Evolutionary conservation across 331 rosid genomes (phyloP), one percentile per base, ranked within the genome.

Genomic region (Dryas integrifolia): DNA sequence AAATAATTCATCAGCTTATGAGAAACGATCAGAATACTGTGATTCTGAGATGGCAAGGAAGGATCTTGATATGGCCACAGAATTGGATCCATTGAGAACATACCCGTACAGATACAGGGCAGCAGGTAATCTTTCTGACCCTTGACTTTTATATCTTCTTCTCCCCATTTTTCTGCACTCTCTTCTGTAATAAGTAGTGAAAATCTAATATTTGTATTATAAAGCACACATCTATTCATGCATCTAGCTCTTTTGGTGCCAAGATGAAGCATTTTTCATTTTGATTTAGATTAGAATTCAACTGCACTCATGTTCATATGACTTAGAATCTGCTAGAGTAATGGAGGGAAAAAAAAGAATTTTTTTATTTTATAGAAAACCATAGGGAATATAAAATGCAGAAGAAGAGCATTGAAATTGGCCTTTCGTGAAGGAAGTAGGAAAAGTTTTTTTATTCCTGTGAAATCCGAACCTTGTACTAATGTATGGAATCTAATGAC

Each of bases 21-120:
- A 92, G 89, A 87, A 92, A 81, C 82, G 97, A 9, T 92, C 97
- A 0, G 97, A 92, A 77, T 92, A 87, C 77, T 75, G 88, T 35
- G 93, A 88, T 77, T 92, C 92, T 24, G 92, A 87, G 41, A 83
- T 75, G 87, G 94, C 94, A 7, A 89, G 80, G 81, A 72, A 67
- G 49, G 94, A 92, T 82, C 97, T 92, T 69, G 90, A 88, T 76
- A 66, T 76, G 55, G 89, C 92, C 70, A 86, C 90, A 35, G 79
- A 82, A 35, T 72, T 88, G 77, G 94, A 92, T 77, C 97, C 97
- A 18, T 74, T 89, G 51, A 88, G 96, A 79, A 83, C 93, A 4
- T 92, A 92, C 48, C 93, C 97, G 1, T 92, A 89, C 78, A 87
- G 93, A 89, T 89, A 86, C 76, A 83, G 96, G 82, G 97, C 97